These are phyloP conservation scores for Ensete glaucum DNA, from an alignment of 176 grass and related monocot species.

Conservation along the genomic window DNA sequence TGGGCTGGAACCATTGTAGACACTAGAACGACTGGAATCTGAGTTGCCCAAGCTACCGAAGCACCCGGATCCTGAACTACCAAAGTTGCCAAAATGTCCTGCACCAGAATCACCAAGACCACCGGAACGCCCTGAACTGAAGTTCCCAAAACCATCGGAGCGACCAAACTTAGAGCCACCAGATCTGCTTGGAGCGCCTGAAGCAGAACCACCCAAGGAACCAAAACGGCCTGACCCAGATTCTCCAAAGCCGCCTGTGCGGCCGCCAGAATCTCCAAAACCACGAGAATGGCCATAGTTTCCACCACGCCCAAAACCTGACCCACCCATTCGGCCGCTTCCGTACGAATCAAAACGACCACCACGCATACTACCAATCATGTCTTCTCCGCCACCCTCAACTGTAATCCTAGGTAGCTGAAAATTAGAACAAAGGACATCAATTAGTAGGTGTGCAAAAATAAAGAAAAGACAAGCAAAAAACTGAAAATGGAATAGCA, in stretches of 20 bases:
- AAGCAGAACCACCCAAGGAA: background rate
- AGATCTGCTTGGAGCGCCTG: background rate
- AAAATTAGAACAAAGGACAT: background rate
- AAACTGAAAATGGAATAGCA: no score
- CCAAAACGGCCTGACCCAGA: conserved; percentile 2
- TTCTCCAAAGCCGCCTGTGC: background rate
- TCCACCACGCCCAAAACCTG: conserved; percentile 30
- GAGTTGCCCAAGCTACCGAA: background rate
- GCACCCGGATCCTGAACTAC: background rate
- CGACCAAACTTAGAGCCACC: background rate
- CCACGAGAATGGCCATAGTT: background rate
- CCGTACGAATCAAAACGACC: conserved; percentile 35
- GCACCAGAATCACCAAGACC: background rate
- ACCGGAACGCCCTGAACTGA: background rate
- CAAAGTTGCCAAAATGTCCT: background rate
- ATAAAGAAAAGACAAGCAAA: no score
- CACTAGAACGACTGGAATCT: background rate
- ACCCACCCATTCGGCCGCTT: conserved; percentile 32
- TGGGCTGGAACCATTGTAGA: background rate
- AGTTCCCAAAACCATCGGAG: background rate
- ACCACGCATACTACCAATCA: conserved; percentile 57
- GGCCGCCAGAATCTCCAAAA: background rate
- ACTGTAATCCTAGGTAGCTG: conserved; percentile 79
- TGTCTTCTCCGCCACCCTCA: conserved; percentile 37
- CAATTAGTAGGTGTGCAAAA: background rate